Evolutionary conservation across 2,329 filamentous ascomycete species (phyloP).

Genomic region (Penicillium sp.): DNA sequence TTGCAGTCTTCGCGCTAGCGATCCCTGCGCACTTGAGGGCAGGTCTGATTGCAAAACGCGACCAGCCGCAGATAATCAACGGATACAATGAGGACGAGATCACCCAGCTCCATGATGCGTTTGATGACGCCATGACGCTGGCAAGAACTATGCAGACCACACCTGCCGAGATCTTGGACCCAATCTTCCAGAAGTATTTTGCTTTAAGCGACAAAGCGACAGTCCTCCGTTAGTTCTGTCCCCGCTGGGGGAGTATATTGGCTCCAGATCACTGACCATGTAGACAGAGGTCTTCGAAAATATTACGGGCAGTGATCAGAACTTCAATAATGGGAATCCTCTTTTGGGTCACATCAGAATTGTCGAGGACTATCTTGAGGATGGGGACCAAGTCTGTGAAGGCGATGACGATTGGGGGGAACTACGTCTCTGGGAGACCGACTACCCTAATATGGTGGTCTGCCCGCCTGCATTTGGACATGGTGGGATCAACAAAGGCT

Average conservation of each 20-base stretch:
- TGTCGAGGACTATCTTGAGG: background rate
- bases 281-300: background rate
- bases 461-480: background rate
- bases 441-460: background rate
- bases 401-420: background rate
- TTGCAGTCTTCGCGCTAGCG: background rate
- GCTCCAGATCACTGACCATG: background rate
- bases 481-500: background rate
- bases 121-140: background rate
- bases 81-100: background rate
- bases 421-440: conserved; percentile 1
- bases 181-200: background rate
- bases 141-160: background rate
- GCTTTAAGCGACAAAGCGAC: background rate
- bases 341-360: background rate
- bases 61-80: background rate
- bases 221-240: no score
- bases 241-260: no score
- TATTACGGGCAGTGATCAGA: background rate
- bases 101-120: background rate
- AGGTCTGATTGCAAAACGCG: background rate
- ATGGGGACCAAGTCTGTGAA: background rate
- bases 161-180: background rate
- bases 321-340: background rate
- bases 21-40: background rate